Percentiles rank a stretch among this genome's conserved stretches.
These are phyloP conservation scores for Fulvia fulva DNA, from an alignment of 2,329 filamentous ascomycete genomes.

Conservation along the genomic window DNA sequence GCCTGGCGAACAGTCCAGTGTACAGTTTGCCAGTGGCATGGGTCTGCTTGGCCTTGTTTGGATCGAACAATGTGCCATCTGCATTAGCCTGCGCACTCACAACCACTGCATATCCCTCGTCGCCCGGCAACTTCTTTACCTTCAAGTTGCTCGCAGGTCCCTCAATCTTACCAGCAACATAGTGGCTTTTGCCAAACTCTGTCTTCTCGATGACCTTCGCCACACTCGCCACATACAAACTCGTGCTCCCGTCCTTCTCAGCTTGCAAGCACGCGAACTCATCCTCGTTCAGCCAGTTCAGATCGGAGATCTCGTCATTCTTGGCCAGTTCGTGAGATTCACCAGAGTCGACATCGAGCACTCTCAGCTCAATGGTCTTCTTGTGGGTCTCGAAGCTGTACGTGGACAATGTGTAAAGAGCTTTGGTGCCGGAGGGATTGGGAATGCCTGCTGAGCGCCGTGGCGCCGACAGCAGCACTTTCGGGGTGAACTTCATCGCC, in stretches of 20 bases:
- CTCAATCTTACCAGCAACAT: conserved; percentile 38
- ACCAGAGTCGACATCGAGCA: conserved; percentile 66
- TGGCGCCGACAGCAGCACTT: conserved; percentile 72
- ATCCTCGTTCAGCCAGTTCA: conserved; percentile 70
- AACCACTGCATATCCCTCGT: conserved; percentile 41
- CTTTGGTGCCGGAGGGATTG: conserved; percentile 61
- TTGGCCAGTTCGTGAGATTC: conserved; percentile 63
- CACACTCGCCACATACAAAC: conserved; percentile 21
- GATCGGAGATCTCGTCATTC: conserved; percentile 62
- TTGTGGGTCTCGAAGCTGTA: conserved; percentile 77
- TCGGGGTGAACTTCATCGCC: conserved; percentile 68
- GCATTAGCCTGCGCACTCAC: conserved; percentile 61
- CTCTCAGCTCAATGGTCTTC: conserved; percentile 63
- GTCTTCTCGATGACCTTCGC: conserved; percentile 7
- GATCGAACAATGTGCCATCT: conserved; percentile 60
- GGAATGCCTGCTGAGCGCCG: conserved; percentile 66
- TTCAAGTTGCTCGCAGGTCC: conserved; percentile 50
- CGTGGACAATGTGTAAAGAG: conserved; percentile 66
- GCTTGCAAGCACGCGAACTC: conserved; percentile 55
- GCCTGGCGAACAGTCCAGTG: conserved; percentile 50
- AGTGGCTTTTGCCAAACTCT: neutral
- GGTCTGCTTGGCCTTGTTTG: conserved; percentile 46
- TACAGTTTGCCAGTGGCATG: conserved; percentile 48
- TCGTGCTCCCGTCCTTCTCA: conserved; percentile 39
- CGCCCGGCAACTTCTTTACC: conserved; percentile 35